Conservation (phyloP, 352 stramenopile genomes). For the Phytophthora foliorum region DNA sequence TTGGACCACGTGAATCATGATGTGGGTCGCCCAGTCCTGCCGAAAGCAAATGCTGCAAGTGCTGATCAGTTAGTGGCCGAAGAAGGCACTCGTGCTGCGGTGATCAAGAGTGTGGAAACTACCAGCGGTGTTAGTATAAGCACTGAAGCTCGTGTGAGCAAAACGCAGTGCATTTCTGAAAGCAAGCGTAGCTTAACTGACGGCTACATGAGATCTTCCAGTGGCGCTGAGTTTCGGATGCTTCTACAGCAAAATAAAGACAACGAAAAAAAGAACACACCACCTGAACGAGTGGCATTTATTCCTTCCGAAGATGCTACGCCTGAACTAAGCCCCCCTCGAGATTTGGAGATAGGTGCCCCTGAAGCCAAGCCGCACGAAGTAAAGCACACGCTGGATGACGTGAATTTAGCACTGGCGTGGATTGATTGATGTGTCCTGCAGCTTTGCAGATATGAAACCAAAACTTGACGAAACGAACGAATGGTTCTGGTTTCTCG, state of each 20-base stretch:
- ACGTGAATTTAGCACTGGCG: slow-evolving; percentile 8
- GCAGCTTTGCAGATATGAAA: slow-evolving; percentile 8
- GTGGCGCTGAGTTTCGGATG: background rate
- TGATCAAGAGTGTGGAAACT: background rate
- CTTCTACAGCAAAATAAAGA: too few species aligned
- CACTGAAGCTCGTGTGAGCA: background rate
- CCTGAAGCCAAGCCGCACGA: background rate
- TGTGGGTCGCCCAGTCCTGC: too few species aligned
- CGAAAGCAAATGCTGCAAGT: too few species aligned
- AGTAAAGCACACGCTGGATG: background rate
- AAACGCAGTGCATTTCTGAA: background rate
- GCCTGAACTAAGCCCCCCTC: background rate
- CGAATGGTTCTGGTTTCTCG: slow-evolving; percentile 22
- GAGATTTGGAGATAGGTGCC: background rate
- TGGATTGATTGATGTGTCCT: slow-evolving; percentile 22
- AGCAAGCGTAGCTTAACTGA: background rate
- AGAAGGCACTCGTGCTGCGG: background rate
- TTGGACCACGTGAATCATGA: background rate
- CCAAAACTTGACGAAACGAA: slow-evolving; percentile 15
- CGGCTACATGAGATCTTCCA: background rate
- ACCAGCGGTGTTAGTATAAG: background rate
- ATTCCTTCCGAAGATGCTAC: too few species aligned
- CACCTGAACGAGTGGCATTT: too few species aligned
- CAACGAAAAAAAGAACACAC: too few species aligned
- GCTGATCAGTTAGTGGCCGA: slow-evolving; percentile 4